A percentile compares a stretch with the other conserved stretches of the same genome.
Conservation (phyloP, 495 filamentous ascomycete species). For the Neurospora intermedia region DNA sequence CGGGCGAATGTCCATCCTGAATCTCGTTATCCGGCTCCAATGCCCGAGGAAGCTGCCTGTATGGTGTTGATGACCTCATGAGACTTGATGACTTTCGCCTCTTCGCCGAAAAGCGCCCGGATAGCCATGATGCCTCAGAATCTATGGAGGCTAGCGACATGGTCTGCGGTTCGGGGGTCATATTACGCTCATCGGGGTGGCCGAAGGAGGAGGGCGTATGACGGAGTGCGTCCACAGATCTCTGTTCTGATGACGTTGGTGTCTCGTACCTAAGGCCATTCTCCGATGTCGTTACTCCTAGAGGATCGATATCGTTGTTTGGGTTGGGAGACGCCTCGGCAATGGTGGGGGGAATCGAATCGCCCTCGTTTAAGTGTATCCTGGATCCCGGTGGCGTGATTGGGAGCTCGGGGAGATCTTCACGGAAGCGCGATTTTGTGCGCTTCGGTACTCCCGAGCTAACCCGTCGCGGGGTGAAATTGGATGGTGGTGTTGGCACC, state of each 20-base stretch:
- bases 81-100: slow-evolving; percentile 33
- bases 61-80: slow-evolving; percentile 14
- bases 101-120: slow-evolving; percentile 40
- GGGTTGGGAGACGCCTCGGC: slow-evolving; percentile 12
- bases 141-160: slow-evolving; percentile 77
- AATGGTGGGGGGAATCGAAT: slow-evolving; percentile 25
- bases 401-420: slow-evolving; percentile 79
- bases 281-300: slow-evolving; percentile 7
- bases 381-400: slow-evolving; percentile 73
- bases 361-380: slow-evolving; percentile 59
- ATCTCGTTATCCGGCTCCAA: slow-evolving; percentile 20
- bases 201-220: slow-evolving; percentile 33
- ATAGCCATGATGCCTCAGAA: slow-evolving; percentile 88
- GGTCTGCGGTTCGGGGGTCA: slow-evolving; percentile 35
- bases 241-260: slow-evolving; percentile 34
- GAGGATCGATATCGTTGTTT: slow-evolving; percentile 10
- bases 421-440: slow-evolving; percentile 83
- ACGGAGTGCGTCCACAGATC: slow-evolving; percentile 32
- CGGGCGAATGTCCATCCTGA: slow-evolving; percentile 5
- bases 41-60: slow-evolving; percentile 31
- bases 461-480: slow-evolving; percentile 24
- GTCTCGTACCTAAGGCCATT: slow-evolving; percentile 30
- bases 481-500: slow-evolving; percentile 19
- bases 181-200: slow-evolving; percentile 28
- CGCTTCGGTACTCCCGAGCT: slow-evolving; percentile 47